A percentile compares a stretch with the other conserved stretches of the same genome.
These are phyloP conservation scores for Pseudogymnoascus sp. DNA, from an alignment of 2,329 filamentous ascomycete genomes.

Conservation along the genomic window DNA sequence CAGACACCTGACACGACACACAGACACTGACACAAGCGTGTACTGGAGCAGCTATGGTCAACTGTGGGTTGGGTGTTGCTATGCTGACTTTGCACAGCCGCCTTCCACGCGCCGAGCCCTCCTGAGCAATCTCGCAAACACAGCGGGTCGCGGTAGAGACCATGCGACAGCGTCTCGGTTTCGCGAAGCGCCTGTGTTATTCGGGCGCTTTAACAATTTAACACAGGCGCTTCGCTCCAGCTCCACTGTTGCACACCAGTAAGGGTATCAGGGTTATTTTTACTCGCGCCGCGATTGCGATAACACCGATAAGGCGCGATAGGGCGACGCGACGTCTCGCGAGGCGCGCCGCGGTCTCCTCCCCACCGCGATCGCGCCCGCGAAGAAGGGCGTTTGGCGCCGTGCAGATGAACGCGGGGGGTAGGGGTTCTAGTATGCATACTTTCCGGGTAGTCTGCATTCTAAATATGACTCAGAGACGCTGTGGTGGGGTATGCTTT, in stretches of 20 bases:
- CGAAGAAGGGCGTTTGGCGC: background rate
- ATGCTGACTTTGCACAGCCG: background rate
- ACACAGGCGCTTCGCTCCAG: background rate
- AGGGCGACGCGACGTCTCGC: background rate
- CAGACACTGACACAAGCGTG: background rate
- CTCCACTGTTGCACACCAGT: background rate
- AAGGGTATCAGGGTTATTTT: background rate
- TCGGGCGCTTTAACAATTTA: background rate
- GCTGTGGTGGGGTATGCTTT: constrained; percentile 19
- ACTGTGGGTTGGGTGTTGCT: background rate
- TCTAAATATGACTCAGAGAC: constrained; percentile 28
- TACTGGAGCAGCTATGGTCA: background rate
- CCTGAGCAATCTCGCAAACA: background rate
- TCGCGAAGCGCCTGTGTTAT: background rate
- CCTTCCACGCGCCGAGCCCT: background rate
- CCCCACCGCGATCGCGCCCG: background rate
- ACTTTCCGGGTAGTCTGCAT: constrained; percentile 2
- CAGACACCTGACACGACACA: background rate
- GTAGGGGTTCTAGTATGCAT: background rate
- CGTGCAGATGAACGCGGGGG: background rate
- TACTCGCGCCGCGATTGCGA: background rate
- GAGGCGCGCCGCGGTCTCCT: background rate
- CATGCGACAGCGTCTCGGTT: background rate
- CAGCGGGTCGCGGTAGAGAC: background rate
- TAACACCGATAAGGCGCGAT: background rate